Evolutionary conservation across 2,329 filamentous ascomycete genomes (phyloP), one percentile per base, ranked within the genome.

Genomic region (Fusarium cicatricum): DNA sequence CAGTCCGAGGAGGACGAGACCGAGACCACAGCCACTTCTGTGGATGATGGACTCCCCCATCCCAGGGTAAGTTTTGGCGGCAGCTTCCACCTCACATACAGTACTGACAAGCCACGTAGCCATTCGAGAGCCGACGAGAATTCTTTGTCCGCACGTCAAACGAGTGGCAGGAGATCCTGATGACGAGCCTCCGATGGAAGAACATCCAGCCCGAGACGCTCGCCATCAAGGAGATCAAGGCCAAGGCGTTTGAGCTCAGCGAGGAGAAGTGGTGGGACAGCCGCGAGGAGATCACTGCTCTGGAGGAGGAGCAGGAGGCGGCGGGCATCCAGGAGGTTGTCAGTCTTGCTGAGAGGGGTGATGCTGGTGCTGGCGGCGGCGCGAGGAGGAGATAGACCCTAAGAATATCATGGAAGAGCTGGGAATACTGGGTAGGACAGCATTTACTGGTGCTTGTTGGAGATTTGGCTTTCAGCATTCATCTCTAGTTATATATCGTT

Each of bases 221-320:
- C 62, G 82, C 86, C 0, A 80, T 96, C 70, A 99, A 99, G 80
- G 95, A 98, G 78, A 87, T 98, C 69, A 92, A 96, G 74, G 90
- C 93, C 69, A 88, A 87, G 72, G 95, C 92, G 1, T 99, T 97
- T 73, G 89, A 92, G 71, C 83, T 92, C 62, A 93, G 93, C 34
- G 95, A 99, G 75, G 90, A 93, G 77, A 97, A 96, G 74, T 99
- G 95, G 95, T 99, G 95, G 95, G 95, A 97, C 80, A 92, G 90
- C 72, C 85, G 95, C 67, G 95, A 99, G 78, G 94, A 98, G 77
- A 90, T 99, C 64, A 90, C 88, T 48, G 90, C 87, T 7, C 76
- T 98, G 70, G 95, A 99, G 76, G 94, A 97, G 75, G 94, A 97
- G 78, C 92, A 98, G 78, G 94, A 97, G 75, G 93, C 90, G 42